Base-by-base conservation (phyloP, 805 yeast species). In the Metschnikowia lachancei region DNA sequence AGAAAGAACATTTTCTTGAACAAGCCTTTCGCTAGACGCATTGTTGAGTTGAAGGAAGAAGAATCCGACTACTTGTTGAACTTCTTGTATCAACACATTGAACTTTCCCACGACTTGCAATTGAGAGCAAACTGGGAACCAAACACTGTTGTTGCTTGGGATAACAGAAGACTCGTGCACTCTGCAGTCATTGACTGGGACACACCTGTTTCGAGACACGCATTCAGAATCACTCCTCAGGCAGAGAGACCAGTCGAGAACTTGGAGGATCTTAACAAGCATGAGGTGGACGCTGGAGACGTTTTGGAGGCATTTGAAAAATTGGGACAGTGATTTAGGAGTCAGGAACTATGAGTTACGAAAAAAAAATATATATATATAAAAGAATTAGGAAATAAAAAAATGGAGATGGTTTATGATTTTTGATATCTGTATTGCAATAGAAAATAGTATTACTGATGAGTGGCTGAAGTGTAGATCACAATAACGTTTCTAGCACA, bases 141-240 rank as follows among this genome's bases (percentile, higher is more conserved):
- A 43, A 76, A 77, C 41, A 77, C 89, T 1, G 84, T 86, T 42
- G 87, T 82, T 16, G 64, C 84, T 22, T 86, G 92, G 92, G 94
- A 86, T 59, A 86, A 86, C 72, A 80, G 94, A 62, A 72, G 84
- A 59, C 77, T 81, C 9, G 66, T 77, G 20, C 94, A 86, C 63
- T 71, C 86, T 12, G 89, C 90, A 13, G 73, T 82, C 14, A 76
- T 80, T 45, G 92, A 86, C 58, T 85, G 87, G 83, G 72, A 77
- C 38, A 47, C 57, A 18, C 82, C 85, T 14, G 78, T 75, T 33
- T 72, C 80, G 19, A 78, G 94, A 64, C 92, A 85, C 55, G 87
- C 86, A 9, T 81, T 82, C 59, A 77, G 92, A 64, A 77, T 85
- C 47, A 84, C 90, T 14, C 82, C 86, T 3, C 77, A 78, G 56